phyloP scores from a whole-genome alignment of 2,329 filamentous ascomycete genomes.

The Rugonectria rugulosa region DNA sequence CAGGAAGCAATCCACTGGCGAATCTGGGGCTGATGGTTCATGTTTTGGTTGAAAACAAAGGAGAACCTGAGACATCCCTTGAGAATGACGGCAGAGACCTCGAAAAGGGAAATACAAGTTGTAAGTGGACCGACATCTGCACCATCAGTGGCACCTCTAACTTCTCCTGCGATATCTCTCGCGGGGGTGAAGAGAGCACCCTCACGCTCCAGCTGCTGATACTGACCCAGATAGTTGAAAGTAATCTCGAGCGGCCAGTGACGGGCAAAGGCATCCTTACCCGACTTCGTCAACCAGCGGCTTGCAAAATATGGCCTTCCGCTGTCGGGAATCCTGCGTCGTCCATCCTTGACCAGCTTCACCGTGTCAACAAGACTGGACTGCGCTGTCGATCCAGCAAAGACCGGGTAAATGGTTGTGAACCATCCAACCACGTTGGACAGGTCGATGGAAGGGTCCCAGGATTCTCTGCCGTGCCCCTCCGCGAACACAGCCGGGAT shows the following conservation, averaged over 20 bases:
- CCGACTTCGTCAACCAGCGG: constrained; percentile 25
- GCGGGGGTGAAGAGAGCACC: constrained; percentile 35
- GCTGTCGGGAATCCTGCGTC: constrained; percentile 21
- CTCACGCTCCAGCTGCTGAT: constrained; percentile 40
- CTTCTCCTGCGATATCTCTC: constrained; percentile 25
- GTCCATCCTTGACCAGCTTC: constrained; percentile 31
- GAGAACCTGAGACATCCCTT: constrained; percentile 53
- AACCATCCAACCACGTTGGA: constrained; percentile 50
- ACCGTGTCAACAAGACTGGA: constrained; percentile 20
- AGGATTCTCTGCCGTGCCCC: constrained; percentile 47
- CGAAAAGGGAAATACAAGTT: constrained; percentile 54
- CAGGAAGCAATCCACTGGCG: constrained; percentile 26
- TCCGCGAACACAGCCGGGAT: constrained; percentile 43
- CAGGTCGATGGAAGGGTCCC: constrained; percentile 39
- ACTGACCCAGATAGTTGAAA: constrained; percentile 39
- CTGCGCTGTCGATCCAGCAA: constrained; percentile 10
- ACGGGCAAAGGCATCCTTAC: constrained; percentile 10
- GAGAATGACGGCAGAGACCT: constrained; percentile 54
- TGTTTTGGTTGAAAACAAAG: constrained; percentile 52
- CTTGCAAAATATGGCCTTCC: constrained; percentile 32
- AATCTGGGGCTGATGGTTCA: constrained; percentile 50
- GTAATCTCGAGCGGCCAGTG: constrained; percentile 38
- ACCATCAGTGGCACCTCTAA: constrained; percentile 21
- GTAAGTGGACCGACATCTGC: constrained; percentile 24
- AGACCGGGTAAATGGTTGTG: constrained; percentile 44